Percentiles rank a stretch among this genome's conserved stretches.
phyloP scores from a whole-genome alignment of 176 grass and related monocot genomes.

The Ensete ventricosum region DNA sequence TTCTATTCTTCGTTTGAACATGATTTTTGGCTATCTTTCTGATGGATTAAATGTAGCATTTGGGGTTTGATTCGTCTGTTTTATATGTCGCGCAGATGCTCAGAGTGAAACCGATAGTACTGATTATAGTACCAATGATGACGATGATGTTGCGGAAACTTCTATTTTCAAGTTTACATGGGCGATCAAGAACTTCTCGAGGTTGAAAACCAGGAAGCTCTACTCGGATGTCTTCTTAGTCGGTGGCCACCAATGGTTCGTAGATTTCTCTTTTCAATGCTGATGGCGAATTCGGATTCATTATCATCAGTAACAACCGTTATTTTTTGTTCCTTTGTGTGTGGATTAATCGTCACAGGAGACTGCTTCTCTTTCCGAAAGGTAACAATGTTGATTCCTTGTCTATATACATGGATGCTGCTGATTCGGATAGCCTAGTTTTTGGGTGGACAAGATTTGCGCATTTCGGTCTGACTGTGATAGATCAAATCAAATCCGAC shows the following conservation, averaged over 20 bases:
- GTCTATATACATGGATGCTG: background rate
- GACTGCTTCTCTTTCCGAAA: too few species aligned
- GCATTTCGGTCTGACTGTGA: conserved; percentile 2
- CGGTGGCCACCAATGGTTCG: conserved; percentile 80
- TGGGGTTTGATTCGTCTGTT: too few species aligned
- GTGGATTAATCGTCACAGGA: background rate
- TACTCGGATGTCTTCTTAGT: conserved; percentile 83
- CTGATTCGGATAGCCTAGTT: background rate
- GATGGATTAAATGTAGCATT: too few species aligned
- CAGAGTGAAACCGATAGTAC: background rate
- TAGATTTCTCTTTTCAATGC: conserved; percentile 3
- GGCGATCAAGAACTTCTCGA: conserved; percentile 85
- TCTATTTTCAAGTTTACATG: conserved; percentile 83
- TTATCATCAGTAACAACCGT: background rate
- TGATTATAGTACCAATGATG: conserved; percentile 32
- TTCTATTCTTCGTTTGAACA: too few species aligned
- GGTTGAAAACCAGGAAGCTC: conserved; percentile 71
- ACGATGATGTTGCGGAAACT: conserved; percentile 44
- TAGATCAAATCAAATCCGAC: background rate
- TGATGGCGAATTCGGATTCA: background rate
- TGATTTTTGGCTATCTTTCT: too few species aligned
- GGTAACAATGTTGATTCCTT: too few species aligned
- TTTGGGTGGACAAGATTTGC: conserved; percentile 4
- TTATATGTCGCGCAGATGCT: background rate
- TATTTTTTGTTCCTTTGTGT: background rate